These are phyloP conservation scores for Trametes maxima DNA, from an alignment of 768 basidiomycete genomes.

Conservation along the genomic window DNA sequence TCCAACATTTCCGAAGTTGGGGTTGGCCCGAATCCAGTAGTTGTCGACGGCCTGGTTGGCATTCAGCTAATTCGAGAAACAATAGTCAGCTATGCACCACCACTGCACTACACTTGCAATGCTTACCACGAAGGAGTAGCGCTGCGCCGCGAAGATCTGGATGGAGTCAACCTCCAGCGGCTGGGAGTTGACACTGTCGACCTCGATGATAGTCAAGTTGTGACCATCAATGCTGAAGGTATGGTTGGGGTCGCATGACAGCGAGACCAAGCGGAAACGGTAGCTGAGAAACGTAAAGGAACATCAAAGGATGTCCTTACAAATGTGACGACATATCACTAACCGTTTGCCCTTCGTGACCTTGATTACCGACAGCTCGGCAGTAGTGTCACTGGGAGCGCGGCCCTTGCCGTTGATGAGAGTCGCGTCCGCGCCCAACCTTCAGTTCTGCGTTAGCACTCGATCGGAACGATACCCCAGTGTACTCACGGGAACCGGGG, in stretches of 20 bases:
- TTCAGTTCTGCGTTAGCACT: background rate
- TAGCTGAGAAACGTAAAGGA: conserved; percentile 27
- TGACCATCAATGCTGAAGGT: conserved; percentile 51
- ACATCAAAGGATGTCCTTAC: too few relatives aligned
- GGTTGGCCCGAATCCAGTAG: conserved; percentile 60
- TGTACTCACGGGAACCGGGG: conserved; percentile 17
- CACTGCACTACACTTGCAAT: too few relatives aligned
- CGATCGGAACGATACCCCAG: conserved; percentile 18
- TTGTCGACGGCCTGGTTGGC: conserved; percentile 49
- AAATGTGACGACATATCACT: conserved; percentile 34
- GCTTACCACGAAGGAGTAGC: conserved; percentile 49
- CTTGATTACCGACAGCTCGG: conserved; percentile 35
- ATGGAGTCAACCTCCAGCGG: conserved; percentile 46
- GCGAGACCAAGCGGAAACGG: conserved; percentile 26
- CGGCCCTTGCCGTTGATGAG: conserved; percentile 51
- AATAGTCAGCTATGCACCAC: too few relatives aligned
- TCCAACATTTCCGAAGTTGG: conserved; percentile 26
- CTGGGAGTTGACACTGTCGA: conserved; percentile 45
- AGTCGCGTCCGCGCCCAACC: conserved; percentile 38
- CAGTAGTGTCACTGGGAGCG: conserved; percentile 34
- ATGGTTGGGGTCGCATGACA: conserved; percentile 39
- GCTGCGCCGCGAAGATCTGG: conserved; percentile 51
- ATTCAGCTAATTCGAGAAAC: conserved; percentile 12
- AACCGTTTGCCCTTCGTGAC: conserved; percentile 27
- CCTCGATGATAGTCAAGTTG: conserved; percentile 51